Percentiles rank a stretch among this genome's conserved stretches.
These are phyloP conservation scores for Diaporthe vexans DNA, from an alignment of 2,329 filamentous ascomycete genomes.

Conservation along the genomic window DNA sequence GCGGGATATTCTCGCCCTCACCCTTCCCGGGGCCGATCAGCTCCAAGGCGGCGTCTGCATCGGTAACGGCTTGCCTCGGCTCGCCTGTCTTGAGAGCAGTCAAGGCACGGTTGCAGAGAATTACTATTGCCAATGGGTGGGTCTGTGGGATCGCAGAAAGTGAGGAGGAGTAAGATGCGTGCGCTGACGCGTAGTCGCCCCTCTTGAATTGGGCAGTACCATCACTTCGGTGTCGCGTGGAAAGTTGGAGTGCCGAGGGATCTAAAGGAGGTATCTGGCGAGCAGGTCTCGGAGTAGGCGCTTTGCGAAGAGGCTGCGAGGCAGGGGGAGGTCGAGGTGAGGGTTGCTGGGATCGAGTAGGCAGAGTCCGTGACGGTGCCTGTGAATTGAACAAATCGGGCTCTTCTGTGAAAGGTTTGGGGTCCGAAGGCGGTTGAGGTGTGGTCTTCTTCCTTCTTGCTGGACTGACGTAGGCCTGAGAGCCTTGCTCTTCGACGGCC, in stretches of 20 bases:
- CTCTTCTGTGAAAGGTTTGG: constrained; percentile 59
- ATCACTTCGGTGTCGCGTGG: constrained; percentile 81
- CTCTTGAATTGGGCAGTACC: constrained; percentile 94
- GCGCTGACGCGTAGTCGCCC: constrained; percentile 90
- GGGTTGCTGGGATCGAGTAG: constrained; percentile 56
- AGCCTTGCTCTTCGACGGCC: constrained; percentile 82
- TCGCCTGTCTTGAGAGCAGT: constrained; percentile 93
- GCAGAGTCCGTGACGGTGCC: constrained; percentile 52
- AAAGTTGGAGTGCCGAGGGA: constrained; percentile 77
- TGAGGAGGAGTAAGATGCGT: constrained; percentile 84
- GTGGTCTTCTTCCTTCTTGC: constrained; percentile 81
- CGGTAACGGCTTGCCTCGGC: constrained; percentile 86
- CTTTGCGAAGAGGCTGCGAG: constrained; percentile 61
- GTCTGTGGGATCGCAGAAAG: constrained; percentile 79
- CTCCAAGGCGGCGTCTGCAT: constrained; percentile 84
- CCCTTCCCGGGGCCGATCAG: constrained; percentile 86
- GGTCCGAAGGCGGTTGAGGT: constrained; percentile 60
- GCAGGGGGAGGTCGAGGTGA: constrained; percentile 59
- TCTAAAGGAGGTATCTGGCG: constrained; percentile 78
- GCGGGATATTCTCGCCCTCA: constrained; percentile 82
- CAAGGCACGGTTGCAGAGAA: constrained; percentile 91
- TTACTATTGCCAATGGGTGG: constrained; percentile 89
- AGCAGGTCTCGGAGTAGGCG: constrained; percentile 56
- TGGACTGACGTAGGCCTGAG: constrained; percentile 89
- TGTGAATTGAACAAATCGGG: constrained; percentile 72